phyloP scores from a whole-genome alignment of 257 asterid species.

The Salvia hispanica region DNA sequence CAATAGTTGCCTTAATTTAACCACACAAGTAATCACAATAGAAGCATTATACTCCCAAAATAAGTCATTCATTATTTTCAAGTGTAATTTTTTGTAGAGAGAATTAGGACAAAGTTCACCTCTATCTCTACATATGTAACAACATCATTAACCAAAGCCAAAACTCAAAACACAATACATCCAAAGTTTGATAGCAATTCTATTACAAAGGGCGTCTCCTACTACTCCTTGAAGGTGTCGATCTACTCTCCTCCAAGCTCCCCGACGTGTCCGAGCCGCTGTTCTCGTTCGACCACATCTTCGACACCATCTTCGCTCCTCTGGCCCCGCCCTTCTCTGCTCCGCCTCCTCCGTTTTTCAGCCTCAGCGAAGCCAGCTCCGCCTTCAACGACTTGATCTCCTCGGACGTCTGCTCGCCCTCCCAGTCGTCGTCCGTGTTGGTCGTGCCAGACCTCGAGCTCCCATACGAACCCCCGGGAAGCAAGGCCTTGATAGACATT shows the following conservation, averaged over 20 bases:
- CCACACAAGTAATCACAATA: too few relatives aligned
- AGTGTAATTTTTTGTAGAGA: too few relatives aligned
- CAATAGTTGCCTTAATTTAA: too few relatives aligned
- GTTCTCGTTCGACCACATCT: conserved; percentile 64
- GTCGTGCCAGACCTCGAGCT: conserved; percentile 83
- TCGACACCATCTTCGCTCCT: not conserved
- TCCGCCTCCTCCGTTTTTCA: conserved; percentile 27
- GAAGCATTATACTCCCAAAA: too few relatives aligned
- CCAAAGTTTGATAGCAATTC: conserved; percentile 16
- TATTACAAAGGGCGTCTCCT: conserved; percentile 53
- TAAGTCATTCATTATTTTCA: too few relatives aligned
- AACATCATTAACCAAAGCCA: too few relatives aligned
- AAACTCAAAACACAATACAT: too few relatives aligned
- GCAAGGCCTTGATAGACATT: conserved; percentile 46
- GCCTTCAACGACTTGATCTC: conserved; percentile 64
- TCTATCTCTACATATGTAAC: too few relatives aligned
- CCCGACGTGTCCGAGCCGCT: conserved; percentile 82
- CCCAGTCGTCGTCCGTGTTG: conserved; percentile 80
- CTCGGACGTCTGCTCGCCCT: conserved; percentile 51
- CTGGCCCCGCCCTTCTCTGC: not conserved
- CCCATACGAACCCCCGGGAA: conserved; percentile 60
- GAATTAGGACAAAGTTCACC: too few relatives aligned
- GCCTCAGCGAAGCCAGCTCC: conserved; percentile 53
- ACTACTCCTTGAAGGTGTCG: conserved; percentile 58
- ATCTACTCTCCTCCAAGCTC: conserved; percentile 64